These are phyloP conservation scores for Saturnispora gosingensis DNA, from an alignment of 805 yeast species.

Conservation along the genomic window DNA sequence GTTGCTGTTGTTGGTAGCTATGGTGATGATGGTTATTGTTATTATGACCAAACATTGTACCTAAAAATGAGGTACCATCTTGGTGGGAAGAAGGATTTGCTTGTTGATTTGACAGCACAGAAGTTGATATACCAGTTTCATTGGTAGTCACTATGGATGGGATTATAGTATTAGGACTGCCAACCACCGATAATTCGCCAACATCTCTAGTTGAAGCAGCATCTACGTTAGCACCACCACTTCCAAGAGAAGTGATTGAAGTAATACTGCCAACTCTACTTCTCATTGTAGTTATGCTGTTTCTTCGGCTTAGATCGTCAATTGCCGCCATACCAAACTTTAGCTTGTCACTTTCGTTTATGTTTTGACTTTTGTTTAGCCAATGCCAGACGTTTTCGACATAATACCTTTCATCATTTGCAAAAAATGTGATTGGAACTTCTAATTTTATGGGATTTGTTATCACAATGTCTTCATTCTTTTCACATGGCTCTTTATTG, in stretches of 20 bases:
- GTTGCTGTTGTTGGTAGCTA: neutral
- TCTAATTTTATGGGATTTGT: constrained; percentile 31
- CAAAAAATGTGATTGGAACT: constrained; percentile 27
- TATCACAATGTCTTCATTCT: constrained; percentile 22
- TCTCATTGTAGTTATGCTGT: constrained; percentile 6
- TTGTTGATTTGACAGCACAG: constrained; percentile 2
- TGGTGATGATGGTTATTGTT: neutral
- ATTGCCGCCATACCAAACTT: constrained; percentile 7
- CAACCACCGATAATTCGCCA: constrained; percentile 4
- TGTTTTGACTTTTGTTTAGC: constrained; percentile 1
- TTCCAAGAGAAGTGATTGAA: constrained; percentile 4
- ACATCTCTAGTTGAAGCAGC: neutral
- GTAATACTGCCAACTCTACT: constrained; percentile 6
- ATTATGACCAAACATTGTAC: constrained; percentile 5
- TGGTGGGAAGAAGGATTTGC: neutral
- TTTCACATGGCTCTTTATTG: neutral
- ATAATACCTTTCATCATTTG: constrained; percentile 19
- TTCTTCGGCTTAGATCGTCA: constrained; percentile 6
- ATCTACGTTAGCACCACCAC: neutral
- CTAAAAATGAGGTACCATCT: constrained; percentile 4
- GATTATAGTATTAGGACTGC: constrained; percentile 3
- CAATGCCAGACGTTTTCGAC: constrained; percentile 7
- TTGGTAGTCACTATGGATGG: constrained; percentile 6
- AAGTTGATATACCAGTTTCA: neutral
- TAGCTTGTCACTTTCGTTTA: constrained; percentile 1